Conservation (phyloP, 139 green algal genomes). For the Volvox africanus region DNA sequence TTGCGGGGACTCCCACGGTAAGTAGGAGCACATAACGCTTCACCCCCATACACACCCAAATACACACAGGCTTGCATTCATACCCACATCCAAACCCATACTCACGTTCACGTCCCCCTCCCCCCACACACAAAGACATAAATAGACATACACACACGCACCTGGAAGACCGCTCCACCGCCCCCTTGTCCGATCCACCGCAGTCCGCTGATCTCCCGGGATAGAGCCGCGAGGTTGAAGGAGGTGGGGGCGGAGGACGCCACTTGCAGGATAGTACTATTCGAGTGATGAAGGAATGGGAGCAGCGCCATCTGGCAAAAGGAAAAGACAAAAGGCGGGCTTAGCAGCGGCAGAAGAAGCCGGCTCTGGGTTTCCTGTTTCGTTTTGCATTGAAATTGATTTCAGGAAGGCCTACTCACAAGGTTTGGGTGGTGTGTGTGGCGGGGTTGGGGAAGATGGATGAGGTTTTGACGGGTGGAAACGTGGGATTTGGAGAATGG, state of each 20-base stretch:
- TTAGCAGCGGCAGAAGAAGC: too few species aligned
- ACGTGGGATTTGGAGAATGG: too few species aligned
- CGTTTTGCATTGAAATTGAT: too few species aligned
- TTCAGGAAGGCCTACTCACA: too few species aligned
- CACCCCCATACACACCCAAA: neutral
- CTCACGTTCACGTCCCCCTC: conserved; percentile 4
- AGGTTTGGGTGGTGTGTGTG: too few species aligned
- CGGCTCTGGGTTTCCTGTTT: too few species aligned
- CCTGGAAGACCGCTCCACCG: conserved; percentile 42
- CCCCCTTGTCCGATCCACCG: conserved; percentile 39
- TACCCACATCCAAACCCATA: conserved; percentile 8
- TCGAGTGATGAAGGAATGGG: conserved; percentile 8
- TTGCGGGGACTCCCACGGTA: neutral
- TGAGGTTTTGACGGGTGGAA: too few species aligned
- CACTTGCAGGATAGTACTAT: neutral
- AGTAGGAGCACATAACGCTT: too few species aligned
- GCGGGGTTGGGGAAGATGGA: too few species aligned
- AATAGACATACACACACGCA: neutral
- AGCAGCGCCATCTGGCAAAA: conserved; percentile 7
- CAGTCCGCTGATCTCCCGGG: conserved; percentile 22
- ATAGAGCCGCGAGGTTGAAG: neutral
- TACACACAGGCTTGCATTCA: neutral
- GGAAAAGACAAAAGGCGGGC: too few species aligned
- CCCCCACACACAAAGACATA: too few species aligned
- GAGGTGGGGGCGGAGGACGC: neutral